These are phyloP conservation scores for Juncus effusus DNA, from an alignment of 176 grass and related monocot genomes.

Conservation along the genomic window DNA sequence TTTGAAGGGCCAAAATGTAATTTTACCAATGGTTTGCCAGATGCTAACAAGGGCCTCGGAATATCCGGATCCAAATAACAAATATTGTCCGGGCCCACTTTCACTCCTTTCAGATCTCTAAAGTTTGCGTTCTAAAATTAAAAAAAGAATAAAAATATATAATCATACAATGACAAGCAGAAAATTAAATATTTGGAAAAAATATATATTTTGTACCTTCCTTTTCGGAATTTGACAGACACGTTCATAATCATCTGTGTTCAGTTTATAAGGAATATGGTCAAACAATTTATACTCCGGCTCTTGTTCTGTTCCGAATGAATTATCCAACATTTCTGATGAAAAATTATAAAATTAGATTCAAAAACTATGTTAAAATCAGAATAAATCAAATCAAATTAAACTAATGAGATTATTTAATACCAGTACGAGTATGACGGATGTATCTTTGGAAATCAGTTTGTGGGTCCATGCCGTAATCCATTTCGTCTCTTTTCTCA, in stretches of 20 bases:
- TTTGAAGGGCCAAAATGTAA: neutral
- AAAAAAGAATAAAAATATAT: neutral
- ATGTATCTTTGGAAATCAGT: slow-evolving; percentile 77
- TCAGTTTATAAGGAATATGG: slow-evolving; percentile 56
- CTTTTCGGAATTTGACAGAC: slow-evolving; percentile 53
- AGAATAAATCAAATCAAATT: neutral
- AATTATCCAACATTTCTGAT: slow-evolving; percentile 49
- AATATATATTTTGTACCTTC: slow-evolving; percentile 34
- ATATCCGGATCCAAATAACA: slow-evolving; percentile 52
- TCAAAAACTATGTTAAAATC: neutral
- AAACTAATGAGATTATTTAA: neutral
- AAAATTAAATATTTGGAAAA: neutral
- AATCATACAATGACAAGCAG: neutral
- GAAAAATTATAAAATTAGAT: neutral
- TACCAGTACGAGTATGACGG: slow-evolving; percentile 50
- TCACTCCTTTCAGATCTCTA: slow-evolving; percentile 57
- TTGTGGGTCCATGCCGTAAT: slow-evolving; percentile 25
- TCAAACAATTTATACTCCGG: slow-evolving; percentile 48
- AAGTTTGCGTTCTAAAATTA: slow-evolving; percentile 73
- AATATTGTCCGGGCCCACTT: slow-evolving; percentile 53
- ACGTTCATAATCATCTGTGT: slow-evolving; percentile 53
- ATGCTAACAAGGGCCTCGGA: slow-evolving; percentile 32
- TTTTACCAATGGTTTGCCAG: slow-evolving; percentile 76
- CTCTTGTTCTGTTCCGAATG: slow-evolving; percentile 32
- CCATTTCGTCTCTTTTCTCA: slow-evolving; percentile 51